Evolutionary conservation across 1,284 basidiomycete species (phyloP).

Genomic region (Microbotryomycetes sp.): DNA sequence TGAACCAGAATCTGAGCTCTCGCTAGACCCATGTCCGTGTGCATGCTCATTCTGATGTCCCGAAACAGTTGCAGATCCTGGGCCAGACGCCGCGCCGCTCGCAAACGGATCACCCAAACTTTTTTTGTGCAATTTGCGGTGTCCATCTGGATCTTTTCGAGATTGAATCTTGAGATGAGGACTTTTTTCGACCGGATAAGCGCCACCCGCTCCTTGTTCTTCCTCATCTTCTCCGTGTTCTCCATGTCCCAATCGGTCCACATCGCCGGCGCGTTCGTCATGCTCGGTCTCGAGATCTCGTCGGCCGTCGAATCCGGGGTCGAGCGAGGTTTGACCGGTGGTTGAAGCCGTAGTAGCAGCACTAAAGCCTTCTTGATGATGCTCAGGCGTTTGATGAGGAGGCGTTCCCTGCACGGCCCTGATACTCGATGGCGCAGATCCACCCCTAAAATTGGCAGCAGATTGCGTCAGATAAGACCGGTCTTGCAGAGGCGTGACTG

Average conservation of each 20-base stretch:
- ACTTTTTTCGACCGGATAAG: slow-evolving; percentile 13
- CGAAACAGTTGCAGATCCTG: background rate
- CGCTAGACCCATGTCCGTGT: background rate
- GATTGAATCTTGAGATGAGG: slow-evolving; percentile 28
- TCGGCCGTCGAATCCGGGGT: background rate
- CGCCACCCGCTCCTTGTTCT: background rate
- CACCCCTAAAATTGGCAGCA: background rate
- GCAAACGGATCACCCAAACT: slow-evolving; percentile 2
- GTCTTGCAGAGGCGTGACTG: background rate
- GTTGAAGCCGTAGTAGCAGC: background rate
- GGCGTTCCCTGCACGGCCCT: too few relatives aligned
- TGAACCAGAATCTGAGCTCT: background rate
- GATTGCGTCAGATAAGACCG: background rate
- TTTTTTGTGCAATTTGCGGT: slow-evolving; percentile 25
- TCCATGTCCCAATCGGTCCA: too few relatives aligned
- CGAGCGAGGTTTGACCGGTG: background rate
- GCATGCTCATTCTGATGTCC: background rate
- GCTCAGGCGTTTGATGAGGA: too few relatives aligned
- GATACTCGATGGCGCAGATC: too few relatives aligned
- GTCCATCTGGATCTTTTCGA: slow-evolving; percentile 6
- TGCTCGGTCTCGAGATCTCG: background rate
- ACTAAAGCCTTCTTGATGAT: background rate
- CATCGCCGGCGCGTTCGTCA: background rate
- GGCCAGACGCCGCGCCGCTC: background rate
- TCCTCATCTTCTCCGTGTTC: too few relatives aligned